Evolutionary conservation across 495 filamentous ascomycete genomes (phyloP).

Genomic region (Rhypophila decipiens): DNA sequence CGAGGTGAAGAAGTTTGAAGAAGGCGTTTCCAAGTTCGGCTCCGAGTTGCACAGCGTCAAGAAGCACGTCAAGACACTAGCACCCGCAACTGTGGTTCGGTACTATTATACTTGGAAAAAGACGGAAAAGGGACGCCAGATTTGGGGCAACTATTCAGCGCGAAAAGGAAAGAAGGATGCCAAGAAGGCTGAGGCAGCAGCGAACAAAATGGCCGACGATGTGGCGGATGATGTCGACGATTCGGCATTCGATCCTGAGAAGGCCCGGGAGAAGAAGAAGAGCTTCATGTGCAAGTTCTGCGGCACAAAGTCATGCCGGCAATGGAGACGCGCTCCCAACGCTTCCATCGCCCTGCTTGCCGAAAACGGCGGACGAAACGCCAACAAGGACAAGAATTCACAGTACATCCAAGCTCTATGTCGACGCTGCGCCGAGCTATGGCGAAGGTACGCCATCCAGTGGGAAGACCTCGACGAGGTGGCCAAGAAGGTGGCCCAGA

Average conservation of each 20-base stretch:
- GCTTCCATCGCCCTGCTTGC: conserved; percentile 65
- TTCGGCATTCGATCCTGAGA: conserved; percentile 90
- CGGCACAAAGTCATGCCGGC: conserved; percentile 64
- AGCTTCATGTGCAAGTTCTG: conserved; percentile 96
- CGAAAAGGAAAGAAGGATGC: conserved; percentile 83
- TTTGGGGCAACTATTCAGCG: conserved; percentile 85
- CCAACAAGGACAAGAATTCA: conserved; percentile 64
- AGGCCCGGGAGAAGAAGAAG: conserved; percentile 70
- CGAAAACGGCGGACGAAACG: conserved; percentile 56
- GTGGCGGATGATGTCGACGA: conserved; percentile 91
- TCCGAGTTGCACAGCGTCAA: conserved; percentile 82
- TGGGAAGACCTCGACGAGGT: conserved; percentile 96
- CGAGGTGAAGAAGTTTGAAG: conserved; percentile 85
- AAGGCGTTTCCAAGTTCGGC: conserved; percentile 83
- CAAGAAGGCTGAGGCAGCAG: conserved; percentile 54
- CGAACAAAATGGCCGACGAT: conserved; percentile 77
- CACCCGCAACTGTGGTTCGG: conserved; percentile 71
- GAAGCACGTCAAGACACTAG: conserved; percentile 76
- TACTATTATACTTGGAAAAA: conserved; percentile 99
- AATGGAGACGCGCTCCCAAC: conserved; percentile 87
- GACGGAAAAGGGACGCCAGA: conserved; percentile 69
- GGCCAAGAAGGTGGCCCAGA: conserved; percentile 77
- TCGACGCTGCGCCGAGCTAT: conserved; percentile 79
- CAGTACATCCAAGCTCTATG: conserved; percentile 80
- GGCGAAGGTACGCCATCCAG: conserved; percentile 90